Evolutionary conservation across 1,139 yeast genomes (phyloP), one percentile per base, ranked within the genome.

Genomic region (Saccharomyces hybrid): DNA sequence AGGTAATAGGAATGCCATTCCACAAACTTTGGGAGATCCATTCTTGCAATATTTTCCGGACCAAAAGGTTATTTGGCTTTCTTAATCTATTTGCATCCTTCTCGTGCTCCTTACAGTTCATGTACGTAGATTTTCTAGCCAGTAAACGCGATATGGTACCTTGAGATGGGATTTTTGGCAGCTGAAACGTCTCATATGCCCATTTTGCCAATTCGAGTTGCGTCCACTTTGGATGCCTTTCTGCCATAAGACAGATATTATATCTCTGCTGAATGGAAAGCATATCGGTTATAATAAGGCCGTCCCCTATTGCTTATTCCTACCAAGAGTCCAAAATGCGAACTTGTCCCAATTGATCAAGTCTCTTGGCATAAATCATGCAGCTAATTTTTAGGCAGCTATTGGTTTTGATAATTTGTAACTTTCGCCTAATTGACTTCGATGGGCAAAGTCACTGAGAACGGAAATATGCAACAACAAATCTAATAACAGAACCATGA

Each of bases 21-120:
- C 88, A 83, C 1, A 79, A 77, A 26, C 84, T 81, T 64, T 83
- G 88, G 0, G 85, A 78, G 51, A 83, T 80, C 88, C 88, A 83
- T 66, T 83, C 88, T 8, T 83, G 78, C 49, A 83, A 67, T 5
- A 83, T 82, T 50, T 78, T 75, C 50, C 88, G 71, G 14, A 83
- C 71, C 14, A 83, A 66, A 4, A 84, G 81, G 61, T 83, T 83
- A 32, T 81, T 70, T 47, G 80, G 78, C 55, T 81, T 80, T 57
- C 88, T 68, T 54, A 86, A 71, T 59, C 86, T 69, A 32, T 79
- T 67, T 11, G 66, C 57, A 78, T 71, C 69, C 70, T 77, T 67
- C 57, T 83, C 87, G 34, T 82, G 76, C 54, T 81, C 84, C 63
- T 81, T 82, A 46, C 81, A 70, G 3, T 85, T 79, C 58, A 83